These are phyloP conservation scores for Chaetomium fimeti DNA, from an alignment of 495 filamentous ascomycete species.

Conservation along the genomic window DNA sequence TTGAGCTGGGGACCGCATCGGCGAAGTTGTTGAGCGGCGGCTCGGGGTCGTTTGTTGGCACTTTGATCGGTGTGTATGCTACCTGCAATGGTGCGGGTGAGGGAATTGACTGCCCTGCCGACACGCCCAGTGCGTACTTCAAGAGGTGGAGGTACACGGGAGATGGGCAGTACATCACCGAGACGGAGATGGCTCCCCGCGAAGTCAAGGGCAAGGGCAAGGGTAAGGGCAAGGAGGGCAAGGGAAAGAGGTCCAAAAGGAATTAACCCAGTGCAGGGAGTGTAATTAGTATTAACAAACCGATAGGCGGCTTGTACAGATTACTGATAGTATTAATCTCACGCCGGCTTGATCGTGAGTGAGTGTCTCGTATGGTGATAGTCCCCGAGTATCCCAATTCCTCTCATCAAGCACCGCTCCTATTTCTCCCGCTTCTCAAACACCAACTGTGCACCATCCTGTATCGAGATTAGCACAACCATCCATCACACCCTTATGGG, in stretches of 20 bases:
- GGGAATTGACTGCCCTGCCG: conserved; percentile 20
- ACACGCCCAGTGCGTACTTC: conserved; percentile 21
- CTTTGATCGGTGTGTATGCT: conserved; percentile 23
- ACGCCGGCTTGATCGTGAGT: not conserved
- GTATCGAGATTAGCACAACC: too few relatives aligned
- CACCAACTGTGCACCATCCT: conserved; percentile 8
- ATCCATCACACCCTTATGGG: not conserved
- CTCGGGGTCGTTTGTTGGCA: conserved; percentile 22
- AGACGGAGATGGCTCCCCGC: not conserved
- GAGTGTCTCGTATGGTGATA: too few relatives aligned
- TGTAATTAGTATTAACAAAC: not conserved
- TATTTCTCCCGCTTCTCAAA: not conserved
- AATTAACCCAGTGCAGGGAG: not conserved
- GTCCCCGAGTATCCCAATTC: too few relatives aligned
- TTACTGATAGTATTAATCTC: not conserved
- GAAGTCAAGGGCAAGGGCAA: not conserved
- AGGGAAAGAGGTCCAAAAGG: not conserved
- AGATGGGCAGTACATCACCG: conserved; percentile 11
- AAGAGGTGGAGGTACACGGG: conserved; percentile 25
- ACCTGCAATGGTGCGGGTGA: conserved; percentile 26
- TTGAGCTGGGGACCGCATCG: conserved; percentile 18
- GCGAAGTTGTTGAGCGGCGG: conserved; percentile 22
- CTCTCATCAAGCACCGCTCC: too few relatives aligned
- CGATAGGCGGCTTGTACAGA: not conserved
- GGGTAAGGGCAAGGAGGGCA: not conserved